Evolutionary conservation across 345 rosid genomes (phyloP).

Genomic region (Brassica cretica): DNA sequence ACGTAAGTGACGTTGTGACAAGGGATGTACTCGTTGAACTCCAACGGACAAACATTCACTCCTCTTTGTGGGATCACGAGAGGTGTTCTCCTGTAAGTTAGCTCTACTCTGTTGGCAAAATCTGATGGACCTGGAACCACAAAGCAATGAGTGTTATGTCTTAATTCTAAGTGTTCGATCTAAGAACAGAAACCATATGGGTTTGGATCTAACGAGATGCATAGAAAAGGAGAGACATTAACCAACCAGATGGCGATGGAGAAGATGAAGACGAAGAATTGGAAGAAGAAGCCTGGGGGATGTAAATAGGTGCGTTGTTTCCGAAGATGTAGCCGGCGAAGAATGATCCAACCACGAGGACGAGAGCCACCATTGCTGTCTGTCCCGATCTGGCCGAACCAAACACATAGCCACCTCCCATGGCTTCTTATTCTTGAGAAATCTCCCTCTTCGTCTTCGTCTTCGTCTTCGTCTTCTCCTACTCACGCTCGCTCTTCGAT

Average conservation of each 20-base stretch:
- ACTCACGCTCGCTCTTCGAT: constrained; percentile 7
- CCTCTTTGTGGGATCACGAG: constrained; percentile 58
- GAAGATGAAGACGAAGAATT: constrained; percentile 19
- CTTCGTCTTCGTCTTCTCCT: background rate
- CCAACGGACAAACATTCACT: constrained; percentile 70
- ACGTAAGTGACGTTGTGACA: constrained; percentile 78
- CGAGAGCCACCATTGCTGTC: constrained; percentile 67
- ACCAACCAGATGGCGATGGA: constrained; percentile 43
- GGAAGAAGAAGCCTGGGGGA: constrained; percentile 43
- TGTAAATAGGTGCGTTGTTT: constrained; percentile 58
- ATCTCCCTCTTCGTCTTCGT: background rate
- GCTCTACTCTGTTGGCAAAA: constrained; percentile 54
- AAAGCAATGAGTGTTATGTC: background rate
- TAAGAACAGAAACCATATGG: background rate
- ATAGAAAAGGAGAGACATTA: constrained; percentile 32
- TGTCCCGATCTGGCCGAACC: constrained; percentile 77
- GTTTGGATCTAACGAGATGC: background rate
- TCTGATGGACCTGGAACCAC: constrained; percentile 47
- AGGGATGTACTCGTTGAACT: constrained; percentile 82
- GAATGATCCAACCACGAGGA: constrained; percentile 76
- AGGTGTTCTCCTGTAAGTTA: constrained; percentile 58
- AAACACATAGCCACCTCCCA: constrained; percentile 68
- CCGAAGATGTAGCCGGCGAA: constrained; percentile 81
- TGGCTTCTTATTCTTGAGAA: constrained; percentile 12
- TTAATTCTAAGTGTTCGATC: background rate